Evolutionary conservation across 1,284 basidiomycete genomes (phyloP), one percentile per base, ranked within the genome.

Genomic region (Xanthoconium separans): DNA sequence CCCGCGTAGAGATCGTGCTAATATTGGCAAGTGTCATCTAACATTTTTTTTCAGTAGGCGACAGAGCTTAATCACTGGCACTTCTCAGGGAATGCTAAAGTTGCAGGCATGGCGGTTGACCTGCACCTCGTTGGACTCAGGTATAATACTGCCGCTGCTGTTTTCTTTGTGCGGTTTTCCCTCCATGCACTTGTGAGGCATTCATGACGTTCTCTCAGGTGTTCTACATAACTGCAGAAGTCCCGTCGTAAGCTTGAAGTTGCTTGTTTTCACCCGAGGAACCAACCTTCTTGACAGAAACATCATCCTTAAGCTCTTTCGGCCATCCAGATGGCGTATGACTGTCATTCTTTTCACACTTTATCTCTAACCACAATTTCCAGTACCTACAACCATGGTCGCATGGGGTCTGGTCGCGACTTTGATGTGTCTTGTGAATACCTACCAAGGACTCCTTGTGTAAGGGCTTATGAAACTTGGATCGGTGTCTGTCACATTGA

Each of bases 271-370:
- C n/a, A 12, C 42, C 40, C 20, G 11, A 20, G 13, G 9, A 39
- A 39, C 52, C 34, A 49, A 64, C 46, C 24, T 2, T 31, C 50
- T 4, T 12, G 8, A 13, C 36, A 79, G 77, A 54, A 80, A 79
- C 50, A 74, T 79, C n/a, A 66, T 70, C 13, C 63, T 79, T 0
- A 80, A 79, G 57, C 64, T 80, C 18, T 65, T 76, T 51, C 66
- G 77, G n/a, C 77, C 79, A n/a, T 79, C 78, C 10, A 67, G 66
- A 61, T 80, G 77, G 77, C 76, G 77, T 79, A 61, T 24, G 70
- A 22, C 16, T 16, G 13, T 24, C 16, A 18, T 42, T 24, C 16
- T 16, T 52, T 34, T 31, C 24, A 4, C 9, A 2, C 10, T 30
- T 24, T 24, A 24, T 24, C 24, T 54, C 53, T 49, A 34, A 62